Conservation (phyloP, 371 early-diverging fungal genomes). For the Zychaea mexicana region DNA sequence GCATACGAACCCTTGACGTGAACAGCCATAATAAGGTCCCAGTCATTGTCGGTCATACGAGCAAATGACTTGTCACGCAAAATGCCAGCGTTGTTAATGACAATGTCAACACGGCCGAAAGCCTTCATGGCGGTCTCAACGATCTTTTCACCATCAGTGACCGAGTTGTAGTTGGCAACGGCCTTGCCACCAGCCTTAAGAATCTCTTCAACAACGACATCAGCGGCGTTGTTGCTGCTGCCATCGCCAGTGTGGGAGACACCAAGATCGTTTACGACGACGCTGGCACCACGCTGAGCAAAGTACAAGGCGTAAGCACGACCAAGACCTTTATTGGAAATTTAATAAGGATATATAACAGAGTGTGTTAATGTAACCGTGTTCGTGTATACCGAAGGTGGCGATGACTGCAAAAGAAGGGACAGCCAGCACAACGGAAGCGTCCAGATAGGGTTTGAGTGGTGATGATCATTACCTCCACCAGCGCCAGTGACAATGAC, state of each 20-base stretch:
- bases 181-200: slow-evolving; percentile 89
- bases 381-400: not conserved
- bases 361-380: not conserved
- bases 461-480: slow-evolving; percentile 67
- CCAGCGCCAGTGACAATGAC: slow-evolving; percentile 98
- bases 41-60: slow-evolving; percentile 94
- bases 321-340: slow-evolving; percentile 70
- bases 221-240: slow-evolving; percentile 80
- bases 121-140: slow-evolving; percentile 95
- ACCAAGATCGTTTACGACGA: slow-evolving; percentile 95
- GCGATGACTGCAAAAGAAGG: not conserved
- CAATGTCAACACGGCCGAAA: slow-evolving; percentile 93
- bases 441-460: not conserved
- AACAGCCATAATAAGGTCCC: slow-evolving; percentile 92
- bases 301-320: slow-evolving; percentile 92
- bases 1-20: slow-evolving; percentile 96
- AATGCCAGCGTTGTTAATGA: slow-evolving; percentile 98
- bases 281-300: slow-evolving; percentile 85
- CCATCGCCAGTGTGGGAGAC: slow-evolving; percentile 83
- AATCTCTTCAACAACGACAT: slow-evolving; percentile 96
- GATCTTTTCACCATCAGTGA: slow-evolving; percentile 95
- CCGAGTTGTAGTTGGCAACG: slow-evolving; percentile 97
- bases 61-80: slow-evolving; percentile 95
- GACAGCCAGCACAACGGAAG: not conserved
- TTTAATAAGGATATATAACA: too few relatives aligned